These are phyloP conservation scores for Phytopythium mirpurense DNA, from an alignment of 352 stramenopile species.

Conservation along the genomic window DNA sequence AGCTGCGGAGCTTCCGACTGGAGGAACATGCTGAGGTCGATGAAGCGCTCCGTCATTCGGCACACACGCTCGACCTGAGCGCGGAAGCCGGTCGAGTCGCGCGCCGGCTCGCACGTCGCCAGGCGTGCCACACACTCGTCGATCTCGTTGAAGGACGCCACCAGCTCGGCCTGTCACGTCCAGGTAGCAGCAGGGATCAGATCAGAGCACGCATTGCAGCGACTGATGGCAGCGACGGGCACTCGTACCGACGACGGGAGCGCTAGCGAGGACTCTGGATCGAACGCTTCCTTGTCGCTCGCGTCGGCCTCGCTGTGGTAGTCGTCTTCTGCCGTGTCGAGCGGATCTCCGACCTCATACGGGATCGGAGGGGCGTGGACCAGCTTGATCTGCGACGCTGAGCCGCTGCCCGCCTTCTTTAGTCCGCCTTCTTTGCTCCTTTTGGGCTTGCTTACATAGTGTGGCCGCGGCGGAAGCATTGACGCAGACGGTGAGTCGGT, in stretches of 20 bases:
- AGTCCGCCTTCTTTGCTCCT: background rate
- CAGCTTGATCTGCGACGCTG: constrained; percentile 26
- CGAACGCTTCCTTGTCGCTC: constrained; percentile 14
- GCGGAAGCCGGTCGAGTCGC: constrained; percentile 1
- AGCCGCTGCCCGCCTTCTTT: background rate
- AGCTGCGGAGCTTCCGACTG: constrained; percentile 9
- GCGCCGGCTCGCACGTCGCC: background rate
- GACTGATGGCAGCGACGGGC: background rate
- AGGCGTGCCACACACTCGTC: constrained; percentile 25
- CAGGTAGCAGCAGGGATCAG: background rate
- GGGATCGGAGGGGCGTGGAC: constrained; percentile 34
- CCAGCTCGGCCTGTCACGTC: constrained; percentile 22
- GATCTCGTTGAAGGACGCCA: constrained; percentile 15
- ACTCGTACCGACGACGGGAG: constrained; percentile 39
- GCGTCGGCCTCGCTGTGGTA: constrained; percentile 4
- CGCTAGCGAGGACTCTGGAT: constrained; percentile 39
- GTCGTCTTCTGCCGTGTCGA: background rate
- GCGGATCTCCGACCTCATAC: constrained; percentile 9
- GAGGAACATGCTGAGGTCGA: constrained; percentile 27
- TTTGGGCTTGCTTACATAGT: constrained; percentile 6
- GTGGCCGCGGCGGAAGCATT: constrained; percentile 12
- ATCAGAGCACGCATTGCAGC: background rate
- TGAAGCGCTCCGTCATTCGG: constrained; percentile 15
- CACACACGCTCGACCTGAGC: constrained; percentile 12
- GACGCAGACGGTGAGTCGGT: constrained; percentile 6